Evolutionary conservation across 2,329 filamentous ascomycete genomes (phyloP), one percentile per base, ranked within the genome.

Genomic region (Basipetospora chlamydospora): DNA sequence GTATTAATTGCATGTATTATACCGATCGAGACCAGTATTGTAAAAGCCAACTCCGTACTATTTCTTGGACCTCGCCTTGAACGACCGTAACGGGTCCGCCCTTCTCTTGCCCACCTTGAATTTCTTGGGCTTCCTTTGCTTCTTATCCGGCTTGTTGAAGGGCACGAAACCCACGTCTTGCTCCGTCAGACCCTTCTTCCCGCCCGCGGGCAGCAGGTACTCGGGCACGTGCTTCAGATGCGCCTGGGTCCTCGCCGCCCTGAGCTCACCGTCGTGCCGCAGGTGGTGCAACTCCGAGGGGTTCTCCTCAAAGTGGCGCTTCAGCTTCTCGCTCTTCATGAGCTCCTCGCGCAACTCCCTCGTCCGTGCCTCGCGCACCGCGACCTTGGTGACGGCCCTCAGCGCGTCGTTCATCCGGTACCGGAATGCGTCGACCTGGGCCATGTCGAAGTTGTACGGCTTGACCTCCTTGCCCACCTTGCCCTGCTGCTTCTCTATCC

Each of bases 241-340:
- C 6, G 81, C 72, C 58, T 96, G 87, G 31, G 86, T 77, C 41
- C 83, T 67, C 11, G 87, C 84, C 17, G 86, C 77, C 41, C 86
- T 73, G 39, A 93, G 66, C 55, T 95, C 88, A 26, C 78, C 79
- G 53, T 98, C 90, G 53, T 98, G 90, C 18, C 88, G 74, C 45
- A 96, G 65, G 53, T 94, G 85, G 26, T 76, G 73, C 44, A 96
- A 61, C 52, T 96, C 88, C 22, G 80, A 76, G 0, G 90, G 90
- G 54, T 98, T 95, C 57, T 98, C 90, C 53, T 96, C 90, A 50
- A 96, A 98, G 63, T 96, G 85, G 52, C 86, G 72, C 58, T 90
- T 87, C 38, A 98, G 64, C 59, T 94, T 95, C 52, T 96, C 88
- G 45, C 80, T 88, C 61, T 93, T 92, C 48, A 95, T 67, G 10